Evolutionary conservation across 306 rosid genomes (phyloP).

Genomic region (Prosopis cineraria): DNA sequence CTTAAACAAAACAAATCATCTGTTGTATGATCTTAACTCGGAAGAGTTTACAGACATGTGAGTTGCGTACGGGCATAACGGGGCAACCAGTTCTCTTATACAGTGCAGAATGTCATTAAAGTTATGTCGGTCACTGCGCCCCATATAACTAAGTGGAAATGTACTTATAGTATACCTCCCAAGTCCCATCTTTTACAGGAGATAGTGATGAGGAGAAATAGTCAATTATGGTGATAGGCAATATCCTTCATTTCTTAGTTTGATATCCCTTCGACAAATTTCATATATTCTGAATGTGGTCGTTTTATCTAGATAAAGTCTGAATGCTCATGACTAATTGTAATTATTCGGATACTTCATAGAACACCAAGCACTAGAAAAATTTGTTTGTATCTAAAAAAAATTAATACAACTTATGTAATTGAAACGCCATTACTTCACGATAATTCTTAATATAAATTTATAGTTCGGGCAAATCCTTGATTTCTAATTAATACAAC

Average conservation of each 20-base stretch:
- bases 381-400: constrained; percentile 62
- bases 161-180: neutral
- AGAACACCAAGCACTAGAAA: constrained; percentile 68
- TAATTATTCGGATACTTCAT: constrained; percentile 64
- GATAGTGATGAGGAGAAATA: constrained; percentile 51
- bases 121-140: neutral
- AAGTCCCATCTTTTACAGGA: constrained; percentile 36
- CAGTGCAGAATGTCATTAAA: neutral
- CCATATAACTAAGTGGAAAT: neutral
- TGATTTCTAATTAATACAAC: neutral
- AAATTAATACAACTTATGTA: constrained; percentile 13
- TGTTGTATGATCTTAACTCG: neutral
- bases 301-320: neutral
- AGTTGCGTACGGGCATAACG: neutral
- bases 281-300: neutral
- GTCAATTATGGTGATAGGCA: constrained; percentile 57
- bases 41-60: neutral
- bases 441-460: constrained; percentile 43
- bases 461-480: neutral
- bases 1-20: neutral
- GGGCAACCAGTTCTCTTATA: neutral
- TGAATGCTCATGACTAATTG: constrained; percentile 19
- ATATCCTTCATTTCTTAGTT: constrained; percentile 46
- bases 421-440: constrained; percentile 67
- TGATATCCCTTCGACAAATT: neutral